Conservation (phyloP, 208 protist genomes). For the Crithidia sp. region DNA sequence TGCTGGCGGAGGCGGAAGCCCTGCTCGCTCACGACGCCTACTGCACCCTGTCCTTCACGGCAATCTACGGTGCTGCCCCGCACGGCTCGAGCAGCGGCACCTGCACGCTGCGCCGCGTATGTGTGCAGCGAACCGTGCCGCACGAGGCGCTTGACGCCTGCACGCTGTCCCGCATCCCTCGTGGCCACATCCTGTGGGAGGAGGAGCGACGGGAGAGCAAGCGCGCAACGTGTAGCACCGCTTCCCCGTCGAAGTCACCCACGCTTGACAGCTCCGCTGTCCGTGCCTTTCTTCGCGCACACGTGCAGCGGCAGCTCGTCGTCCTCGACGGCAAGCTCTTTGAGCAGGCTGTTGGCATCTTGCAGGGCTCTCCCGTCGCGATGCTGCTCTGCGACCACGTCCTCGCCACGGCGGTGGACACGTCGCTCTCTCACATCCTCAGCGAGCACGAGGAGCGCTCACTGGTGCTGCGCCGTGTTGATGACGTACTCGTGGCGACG, state of each 20-base stretch:
- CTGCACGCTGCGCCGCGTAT: slow-evolving; percentile 20
- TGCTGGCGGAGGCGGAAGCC: slow-evolving; percentile 36
- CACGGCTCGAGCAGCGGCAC: not conserved
- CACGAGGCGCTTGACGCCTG: slow-evolving; percentile 21
- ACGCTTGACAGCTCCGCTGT: slow-evolving; percentile 35
- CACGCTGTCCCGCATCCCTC: slow-evolving; percentile 42
- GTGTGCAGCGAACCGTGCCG: slow-evolving; percentile 32
- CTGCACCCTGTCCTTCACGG: slow-evolving; percentile 35
- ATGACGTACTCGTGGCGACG: slow-evolving; percentile 77
- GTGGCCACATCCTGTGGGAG: slow-evolving; percentile 51
- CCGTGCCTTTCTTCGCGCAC: slow-evolving; percentile 40
- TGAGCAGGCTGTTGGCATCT: slow-evolving; percentile 57
- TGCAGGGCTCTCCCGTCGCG: slow-evolving; percentile 77
- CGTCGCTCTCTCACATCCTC: slow-evolving; percentile 24
- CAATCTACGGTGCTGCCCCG: not conserved
- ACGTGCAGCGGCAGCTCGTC: slow-evolving; percentile 56
- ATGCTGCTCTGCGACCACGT: slow-evolving; percentile 80
- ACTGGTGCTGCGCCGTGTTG: slow-evolving; percentile 71
- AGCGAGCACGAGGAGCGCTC: slow-evolving; percentile 49
- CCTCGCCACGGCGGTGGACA: slow-evolving; percentile 40
- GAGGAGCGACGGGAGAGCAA: slow-evolving; percentile 35
- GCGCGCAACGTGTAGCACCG: not conserved
- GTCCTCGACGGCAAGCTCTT: slow-evolving; percentile 44
- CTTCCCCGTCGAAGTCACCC: not conserved
- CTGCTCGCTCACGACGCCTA: slow-evolving; percentile 62